Conservation (phyloP, 108 stramenopile genomes). For the Cyclotella atomus region DNA sequence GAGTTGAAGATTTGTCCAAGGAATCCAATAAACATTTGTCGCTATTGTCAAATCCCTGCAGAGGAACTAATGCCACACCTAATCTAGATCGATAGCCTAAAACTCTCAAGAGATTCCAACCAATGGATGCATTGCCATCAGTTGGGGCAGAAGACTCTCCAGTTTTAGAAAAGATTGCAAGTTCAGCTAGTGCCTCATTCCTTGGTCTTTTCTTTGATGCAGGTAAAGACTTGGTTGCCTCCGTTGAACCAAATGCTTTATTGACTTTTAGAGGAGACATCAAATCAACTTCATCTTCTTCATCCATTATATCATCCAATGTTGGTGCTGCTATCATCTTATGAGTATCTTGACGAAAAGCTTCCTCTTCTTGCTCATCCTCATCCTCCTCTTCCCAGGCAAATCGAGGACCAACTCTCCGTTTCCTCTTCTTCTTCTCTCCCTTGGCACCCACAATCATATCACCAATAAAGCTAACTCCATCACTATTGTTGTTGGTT, state of each 20-base stretch:
- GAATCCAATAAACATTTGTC: conserved; percentile 4
- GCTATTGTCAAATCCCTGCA: conserved; percentile 15
- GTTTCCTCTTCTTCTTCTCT: conserved; percentile 16
- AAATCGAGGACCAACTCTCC: conserved; percentile 19
- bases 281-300: conserved; percentile 40
- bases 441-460: conserved; percentile 24
- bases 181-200: conserved; percentile 41
- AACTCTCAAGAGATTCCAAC: conserved; percentile 60
- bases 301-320: conserved; percentile 47
- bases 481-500: not conserved
- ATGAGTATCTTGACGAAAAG: not conserved
- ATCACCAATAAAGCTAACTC: conserved; percentile 36
- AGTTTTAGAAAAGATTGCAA: conserved; percentile 24
- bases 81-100: conserved; percentile 71
- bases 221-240: not conserved
- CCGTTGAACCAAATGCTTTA: conserved; percentile 7
- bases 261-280: conserved; percentile 20
- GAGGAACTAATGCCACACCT: conserved; percentile 55
- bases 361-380: not conserved
- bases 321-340: conserved; percentile 27
- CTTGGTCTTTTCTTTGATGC: not conserved
- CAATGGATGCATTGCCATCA: conserved; percentile 37
- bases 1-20: conserved; percentile 3
- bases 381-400: conserved; percentile 38
- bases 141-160: not conserved